Percentiles rank a stretch among this genome's conserved stretches.
Evolutionary conservation across 768 basidiomycete species (phyloP).

Genomic region (Russula earlei): DNA sequence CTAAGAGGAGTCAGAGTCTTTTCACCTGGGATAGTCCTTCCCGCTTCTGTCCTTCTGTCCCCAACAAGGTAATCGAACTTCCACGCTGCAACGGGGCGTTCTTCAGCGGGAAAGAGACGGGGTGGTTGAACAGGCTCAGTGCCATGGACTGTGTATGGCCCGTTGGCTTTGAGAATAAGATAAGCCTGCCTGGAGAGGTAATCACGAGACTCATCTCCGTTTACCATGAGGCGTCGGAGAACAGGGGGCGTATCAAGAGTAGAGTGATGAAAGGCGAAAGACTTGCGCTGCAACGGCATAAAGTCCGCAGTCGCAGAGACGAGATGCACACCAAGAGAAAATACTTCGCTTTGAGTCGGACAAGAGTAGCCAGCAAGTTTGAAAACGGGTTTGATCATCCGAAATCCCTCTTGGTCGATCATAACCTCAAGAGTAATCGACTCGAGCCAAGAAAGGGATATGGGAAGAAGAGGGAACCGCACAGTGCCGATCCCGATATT

Average conservation of each 20-base stretch:
- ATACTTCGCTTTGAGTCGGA: constrained; percentile 18
- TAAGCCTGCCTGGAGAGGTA: constrained; percentile 70
- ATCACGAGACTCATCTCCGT: constrained; percentile 59
- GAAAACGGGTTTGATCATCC: constrained; percentile 51
- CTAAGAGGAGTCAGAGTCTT: constrained; percentile 62
- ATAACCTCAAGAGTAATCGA: constrained; percentile 48
- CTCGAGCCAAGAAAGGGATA: constrained; percentile 44
- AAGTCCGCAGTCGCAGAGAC: constrained; percentile 53
- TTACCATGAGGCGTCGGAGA: constrained; percentile 59
- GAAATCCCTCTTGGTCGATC: constrained; percentile 81
- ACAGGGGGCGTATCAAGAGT: constrained; percentile 57
- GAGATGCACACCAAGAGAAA: constrained; percentile 26
- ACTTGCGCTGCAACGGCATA: constrained; percentile 45
- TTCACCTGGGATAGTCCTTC: constrained; percentile 48
- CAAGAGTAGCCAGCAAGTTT: constrained; percentile 43
- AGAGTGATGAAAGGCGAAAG: constrained; percentile 64
- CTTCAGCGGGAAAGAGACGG: constrained; percentile 14
- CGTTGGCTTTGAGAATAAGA: constrained; percentile 57
- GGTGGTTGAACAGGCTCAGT: constrained; percentile 36
- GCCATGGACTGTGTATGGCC: constrained; percentile 68
- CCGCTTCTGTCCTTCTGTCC: constrained; percentile 42
- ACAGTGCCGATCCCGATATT: background rate
- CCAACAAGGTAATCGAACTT: constrained; percentile 72
- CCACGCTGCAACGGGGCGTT: constrained; percentile 47
- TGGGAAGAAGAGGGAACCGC: constrained; percentile 25